Evolutionary conservation across 768 basidiomycete genomes (phyloP), one percentile per base, ranked within the genome.

Genomic region (Xerocomus potaroensis): DNA sequence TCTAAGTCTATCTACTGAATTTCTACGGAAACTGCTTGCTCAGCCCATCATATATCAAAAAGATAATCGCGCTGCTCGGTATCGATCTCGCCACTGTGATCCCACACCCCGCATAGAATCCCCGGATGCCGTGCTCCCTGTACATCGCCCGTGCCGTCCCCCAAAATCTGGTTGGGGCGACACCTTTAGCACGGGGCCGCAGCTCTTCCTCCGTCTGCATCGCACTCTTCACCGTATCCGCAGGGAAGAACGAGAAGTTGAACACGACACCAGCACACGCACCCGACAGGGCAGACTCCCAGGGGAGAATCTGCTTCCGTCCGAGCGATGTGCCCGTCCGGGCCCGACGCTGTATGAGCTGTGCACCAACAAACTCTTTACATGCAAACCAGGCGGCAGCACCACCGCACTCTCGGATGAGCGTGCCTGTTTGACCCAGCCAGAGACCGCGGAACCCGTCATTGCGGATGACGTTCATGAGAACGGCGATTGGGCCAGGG

Each of bases 141-240:
- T 85, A 95, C 74, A 96, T 81, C 54, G 80, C 79, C 57, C 62
- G 74, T 29, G 80, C 82, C 41, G 81, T 87, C 27, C 69, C 74
- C 57, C 67, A 67, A 62, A 73, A 86, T 71, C 61, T 79, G 57
- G 69, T 66, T 53, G 42, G 57, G 31, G 61, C 45, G 34, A 50
- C 49, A 14, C 63, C 56, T 47, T 57, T 65, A 35, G 68, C 67
- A 23, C 73, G 64, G 31, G 83, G 80, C 8, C 87, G 73, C 47
- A 95, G 73, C 66, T 96, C 94, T 43, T 88, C 87, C 63, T 86
- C 87, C 0, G 95, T 98, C 73, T 97, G 95, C 62, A 98, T 89
- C 48, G 91, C 78, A 52, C 86, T 89, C 75, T 98, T 98, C 58
- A 97, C 78, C 23, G 89, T 88, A 68, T 98, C 95, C 4, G 93